These are phyloP conservation scores for Beauveria bassiana DNA, from an alignment of 2,329 filamentous ascomycete genomes.

Conservation along the genomic window DNA sequence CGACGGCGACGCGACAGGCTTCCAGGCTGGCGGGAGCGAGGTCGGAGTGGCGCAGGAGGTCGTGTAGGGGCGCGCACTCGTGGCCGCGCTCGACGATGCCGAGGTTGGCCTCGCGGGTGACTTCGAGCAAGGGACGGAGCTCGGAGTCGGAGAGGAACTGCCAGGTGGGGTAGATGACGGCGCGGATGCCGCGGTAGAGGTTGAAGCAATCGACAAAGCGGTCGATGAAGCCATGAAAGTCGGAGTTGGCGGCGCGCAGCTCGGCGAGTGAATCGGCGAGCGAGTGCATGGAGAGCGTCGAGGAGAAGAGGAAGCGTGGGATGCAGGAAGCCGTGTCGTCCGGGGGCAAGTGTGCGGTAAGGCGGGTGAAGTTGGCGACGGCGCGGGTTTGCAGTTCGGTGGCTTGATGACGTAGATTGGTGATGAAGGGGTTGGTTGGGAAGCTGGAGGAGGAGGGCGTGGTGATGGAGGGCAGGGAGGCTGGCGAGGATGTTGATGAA, in stretches of 20 bases:
- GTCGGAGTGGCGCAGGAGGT: constrained; percentile 5
- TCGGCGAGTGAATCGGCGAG: constrained; percentile 39
- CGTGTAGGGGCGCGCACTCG: constrained; percentile 7
- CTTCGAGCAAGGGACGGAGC: constrained; percentile 8
- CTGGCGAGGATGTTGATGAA: constrained; percentile 12
- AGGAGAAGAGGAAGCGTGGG: constrained; percentile 37
- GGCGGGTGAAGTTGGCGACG: constrained; percentile 29
- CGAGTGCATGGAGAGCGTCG: constrained; percentile 36
- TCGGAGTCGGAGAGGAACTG: constrained; percentile 12
- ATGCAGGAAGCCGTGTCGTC: constrained; percentile 25
- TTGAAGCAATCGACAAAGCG: constrained; percentile 12
- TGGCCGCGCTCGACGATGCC: constrained; percentile 4
- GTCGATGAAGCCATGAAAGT: constrained; percentile 13
- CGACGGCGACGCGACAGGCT: constrained; percentile 13
- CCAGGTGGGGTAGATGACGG: constrained; percentile 11
- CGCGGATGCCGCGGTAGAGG: constrained; percentile 11
- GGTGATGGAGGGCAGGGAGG: constrained; percentile 9
- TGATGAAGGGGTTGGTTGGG: neutral
- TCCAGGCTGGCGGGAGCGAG: constrained; percentile 10
- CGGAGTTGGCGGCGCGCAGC: constrained; percentile 25
- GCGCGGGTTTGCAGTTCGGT: constrained; percentile 38
- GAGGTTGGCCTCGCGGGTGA: constrained; percentile 10
- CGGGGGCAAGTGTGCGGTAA: constrained; percentile 16
- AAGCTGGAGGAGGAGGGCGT: constrained; percentile 10
- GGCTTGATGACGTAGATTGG: constrained; percentile 28